Base-by-base conservation (phyloP, 352 stramenopile genomes). In the Phytophthora sp. region DNA sequence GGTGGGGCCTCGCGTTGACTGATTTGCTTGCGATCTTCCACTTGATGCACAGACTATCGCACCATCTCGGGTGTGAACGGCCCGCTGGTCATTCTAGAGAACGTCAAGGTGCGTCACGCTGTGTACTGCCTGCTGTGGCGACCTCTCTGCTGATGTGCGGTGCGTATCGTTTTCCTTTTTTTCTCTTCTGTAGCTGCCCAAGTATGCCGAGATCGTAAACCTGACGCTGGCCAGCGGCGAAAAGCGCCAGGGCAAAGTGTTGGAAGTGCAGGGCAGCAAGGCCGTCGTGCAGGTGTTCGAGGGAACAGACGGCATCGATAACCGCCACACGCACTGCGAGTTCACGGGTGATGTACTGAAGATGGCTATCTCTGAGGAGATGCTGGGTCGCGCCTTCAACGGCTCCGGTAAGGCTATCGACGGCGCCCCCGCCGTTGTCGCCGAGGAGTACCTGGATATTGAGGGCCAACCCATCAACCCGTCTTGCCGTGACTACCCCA, bases 121-220 rank as follows among this genome's bases (percentile, higher is more conserved):
- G n/a, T 26, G 18, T n/a, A 39, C 20, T 33, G 20, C 41, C 23
- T 53, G 13, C 49, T 56, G 20, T 11, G 39, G 11, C 21, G 39
- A 45, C 21, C n/a, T 35, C n/a, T 59, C 1, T 50, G 18, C 27
- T 59, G 8, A 62, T 47, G 38, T 21, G n/a, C n/a, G 27, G 26
- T 7, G 6, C n/a, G 13, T 23, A 7, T 46, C 29, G 7, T 33
- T 33, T 33, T 24, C 16, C 31, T 27, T 54, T 0, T 52, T 2
- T 62, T 56, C 15, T 35, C n/a, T 45, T 65, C 36, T 58, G 51
- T 70, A 96, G 88, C 75, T 93, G 46, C 97, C 98, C 39, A 99
- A 98, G 81, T 99, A 98, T 73, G 93, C 93, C 11, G 98, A 99
- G 86, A 99, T 99, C 80, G 98, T 99, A 44, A 99, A 99, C 76